Evolutionary conservation across 495 filamentous ascomycete species (phyloP).

Genomic region (Tuber microsphaerosporum): DNA sequence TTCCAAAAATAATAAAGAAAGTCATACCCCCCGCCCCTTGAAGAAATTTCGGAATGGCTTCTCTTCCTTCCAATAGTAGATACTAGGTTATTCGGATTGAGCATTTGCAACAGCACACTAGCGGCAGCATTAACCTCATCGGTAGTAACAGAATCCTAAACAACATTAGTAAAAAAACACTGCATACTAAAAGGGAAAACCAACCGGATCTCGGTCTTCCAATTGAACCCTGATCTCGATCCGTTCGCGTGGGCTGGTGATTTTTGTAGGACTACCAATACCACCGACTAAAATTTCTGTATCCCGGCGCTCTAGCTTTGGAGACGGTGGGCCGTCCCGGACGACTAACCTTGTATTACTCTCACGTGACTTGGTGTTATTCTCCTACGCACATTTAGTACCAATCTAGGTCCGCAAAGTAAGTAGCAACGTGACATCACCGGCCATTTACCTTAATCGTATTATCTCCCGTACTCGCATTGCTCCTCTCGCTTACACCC

Average conservation of each 20-base stretch:
- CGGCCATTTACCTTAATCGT: neutral
- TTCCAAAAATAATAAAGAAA: neutral
- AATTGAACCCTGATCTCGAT: neutral
- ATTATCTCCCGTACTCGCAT: neutral
- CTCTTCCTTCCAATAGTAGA: slow-evolving; percentile 14
- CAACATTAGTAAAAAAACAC: neutral
- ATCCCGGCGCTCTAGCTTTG: neutral
- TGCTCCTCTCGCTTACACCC: neutral
- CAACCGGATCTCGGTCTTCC: neutral
- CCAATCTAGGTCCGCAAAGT: neutral
- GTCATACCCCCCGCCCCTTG: slow-evolving; percentile 17
- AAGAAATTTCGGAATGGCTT: slow-evolving; percentile 26
- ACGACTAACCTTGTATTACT: slow-evolving; percentile 2
- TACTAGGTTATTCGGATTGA: neutral
- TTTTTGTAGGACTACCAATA: neutral
- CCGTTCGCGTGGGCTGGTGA: neutral
- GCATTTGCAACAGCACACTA: neutral
- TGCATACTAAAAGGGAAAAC: neutral
- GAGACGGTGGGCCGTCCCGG: neutral
- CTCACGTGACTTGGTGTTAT: slow-evolving; percentile 2
- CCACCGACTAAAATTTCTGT: neutral
- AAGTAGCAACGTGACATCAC: slow-evolving; percentile 2
- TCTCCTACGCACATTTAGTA: neutral
- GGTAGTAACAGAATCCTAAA: neutral
- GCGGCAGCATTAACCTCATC: neutral